Conservation (phyloP, 495 filamentous ascomycete genomes). For the Penicillium pancosmium region DNA sequence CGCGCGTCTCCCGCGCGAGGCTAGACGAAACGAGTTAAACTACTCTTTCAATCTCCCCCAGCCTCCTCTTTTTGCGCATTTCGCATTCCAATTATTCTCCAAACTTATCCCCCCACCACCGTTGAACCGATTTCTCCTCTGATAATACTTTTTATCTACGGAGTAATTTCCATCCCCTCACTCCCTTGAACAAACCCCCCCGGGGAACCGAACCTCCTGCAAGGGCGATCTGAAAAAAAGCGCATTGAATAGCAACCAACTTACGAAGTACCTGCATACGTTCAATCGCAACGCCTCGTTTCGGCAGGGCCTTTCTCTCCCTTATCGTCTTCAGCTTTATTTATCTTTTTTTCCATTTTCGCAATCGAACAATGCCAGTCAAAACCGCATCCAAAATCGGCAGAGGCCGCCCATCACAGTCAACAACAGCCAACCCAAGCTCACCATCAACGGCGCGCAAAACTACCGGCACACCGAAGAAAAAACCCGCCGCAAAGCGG, state of each 20-base stretch:
- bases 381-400: constrained; percentile 20
- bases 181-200: too few species aligned
- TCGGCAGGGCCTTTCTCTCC: too few species aligned
- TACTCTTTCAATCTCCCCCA: neutral
- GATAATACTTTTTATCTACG: neutral
- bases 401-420: constrained; percentile 10
- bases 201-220: neutral
- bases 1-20: too few species aligned
- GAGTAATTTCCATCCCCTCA: neutral
- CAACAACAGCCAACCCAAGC: constrained; percentile 9
- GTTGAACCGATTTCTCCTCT: neutral
- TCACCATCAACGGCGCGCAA: constrained; percentile 7
- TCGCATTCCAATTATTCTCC: neutral
- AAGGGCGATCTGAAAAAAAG: neutral
- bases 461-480: constrained; percentile 18
- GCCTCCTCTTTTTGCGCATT: neutral
- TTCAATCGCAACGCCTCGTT: neutral
- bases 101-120: neutral
- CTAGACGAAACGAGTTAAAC: neutral
- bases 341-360: neutral
- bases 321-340: too few species aligned
- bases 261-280: neutral
- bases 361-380: constrained; percentile 19
- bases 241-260: neutral
- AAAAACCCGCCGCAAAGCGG: constrained; percentile 25